Percentiles rank a stretch among this genome's conserved stretches.
Conservation (phyloP, 169 alveolate species). For the Amoebophrya sp. region DNA sequence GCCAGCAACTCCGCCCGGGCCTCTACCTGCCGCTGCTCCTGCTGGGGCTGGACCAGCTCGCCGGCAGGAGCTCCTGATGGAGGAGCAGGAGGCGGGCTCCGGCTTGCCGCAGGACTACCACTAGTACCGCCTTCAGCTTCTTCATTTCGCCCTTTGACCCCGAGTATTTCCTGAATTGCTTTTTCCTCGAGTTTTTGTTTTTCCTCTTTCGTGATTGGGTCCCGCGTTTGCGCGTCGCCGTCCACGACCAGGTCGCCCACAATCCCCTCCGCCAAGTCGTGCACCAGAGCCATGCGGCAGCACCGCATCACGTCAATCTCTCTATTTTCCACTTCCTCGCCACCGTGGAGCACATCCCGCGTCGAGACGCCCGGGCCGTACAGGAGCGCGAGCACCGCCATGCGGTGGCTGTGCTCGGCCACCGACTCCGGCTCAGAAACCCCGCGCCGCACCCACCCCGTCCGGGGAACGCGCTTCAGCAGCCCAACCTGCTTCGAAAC, state of each 20-base stretch:
- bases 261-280: not conserved
- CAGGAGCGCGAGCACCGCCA: not conserved
- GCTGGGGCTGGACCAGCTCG: no score
- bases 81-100: not conserved
- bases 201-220: not conserved
- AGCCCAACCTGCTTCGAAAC: not conserved
- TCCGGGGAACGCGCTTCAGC: not conserved
- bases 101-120: no score
- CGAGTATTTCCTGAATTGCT: not conserved
- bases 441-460: not conserved
- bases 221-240: not conserved
- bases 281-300: not conserved
- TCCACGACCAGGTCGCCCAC: not conserved
- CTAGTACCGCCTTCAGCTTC: no score
- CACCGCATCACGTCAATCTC: not conserved
- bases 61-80: not conserved
- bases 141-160: no score
- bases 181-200: not conserved
- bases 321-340: not conserved
- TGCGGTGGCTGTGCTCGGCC: not conserved
- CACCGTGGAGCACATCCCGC: not conserved
- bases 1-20: not conserved
- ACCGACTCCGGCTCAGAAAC: not conserved
- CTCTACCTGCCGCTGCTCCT: no score
- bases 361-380: not conserved